Conservation (phyloP, 1,284 basidiomycete species). For the Cutaneotrichosporon cutaneum region DNA sequence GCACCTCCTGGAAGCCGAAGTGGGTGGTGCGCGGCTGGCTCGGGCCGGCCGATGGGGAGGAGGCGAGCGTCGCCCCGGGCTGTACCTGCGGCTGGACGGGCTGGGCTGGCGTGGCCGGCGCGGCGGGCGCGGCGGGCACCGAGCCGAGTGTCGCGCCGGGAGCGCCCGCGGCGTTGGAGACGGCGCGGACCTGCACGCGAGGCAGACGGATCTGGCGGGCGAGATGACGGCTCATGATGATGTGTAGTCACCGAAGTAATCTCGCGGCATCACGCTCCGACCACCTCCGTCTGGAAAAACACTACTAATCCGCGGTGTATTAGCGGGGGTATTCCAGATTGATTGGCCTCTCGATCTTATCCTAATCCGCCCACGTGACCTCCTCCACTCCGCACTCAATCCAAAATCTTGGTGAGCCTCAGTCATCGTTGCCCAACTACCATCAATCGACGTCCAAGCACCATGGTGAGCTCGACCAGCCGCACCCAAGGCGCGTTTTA, state of each 20-base stretch:
- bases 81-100: neutral
- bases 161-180: slow-evolving; percentile 14
- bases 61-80: slow-evolving; percentile 2
- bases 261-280: slow-evolving; percentile 1
- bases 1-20: slow-evolving; percentile 87
- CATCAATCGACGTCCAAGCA: neutral
- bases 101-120: neutral
- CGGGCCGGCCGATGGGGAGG: slow-evolving; percentile 1
- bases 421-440: neutral
- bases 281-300: slow-evolving; percentile 7
- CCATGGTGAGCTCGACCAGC: slow-evolving; percentile 15
- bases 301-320: neutral
- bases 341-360: neutral
- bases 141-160: neutral
- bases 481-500: neutral
- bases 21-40: slow-evolving; percentile 63
- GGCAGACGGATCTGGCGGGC: slow-evolving; percentile 17
- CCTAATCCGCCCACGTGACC: slow-evolving; percentile 11
- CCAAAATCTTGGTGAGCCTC: slow-evolving; percentile 6
- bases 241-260: neutral
- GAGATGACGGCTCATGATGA: slow-evolving; percentile 26
- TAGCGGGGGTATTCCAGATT: neutral
- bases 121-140: too few species aligned
- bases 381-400: slow-evolving; percentile 8
- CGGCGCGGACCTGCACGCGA: slow-evolving; percentile 20